phyloP scores from a whole-genome alignment of 2,329 filamentous ascomycete species.

The Penicillium sp. region DNA sequence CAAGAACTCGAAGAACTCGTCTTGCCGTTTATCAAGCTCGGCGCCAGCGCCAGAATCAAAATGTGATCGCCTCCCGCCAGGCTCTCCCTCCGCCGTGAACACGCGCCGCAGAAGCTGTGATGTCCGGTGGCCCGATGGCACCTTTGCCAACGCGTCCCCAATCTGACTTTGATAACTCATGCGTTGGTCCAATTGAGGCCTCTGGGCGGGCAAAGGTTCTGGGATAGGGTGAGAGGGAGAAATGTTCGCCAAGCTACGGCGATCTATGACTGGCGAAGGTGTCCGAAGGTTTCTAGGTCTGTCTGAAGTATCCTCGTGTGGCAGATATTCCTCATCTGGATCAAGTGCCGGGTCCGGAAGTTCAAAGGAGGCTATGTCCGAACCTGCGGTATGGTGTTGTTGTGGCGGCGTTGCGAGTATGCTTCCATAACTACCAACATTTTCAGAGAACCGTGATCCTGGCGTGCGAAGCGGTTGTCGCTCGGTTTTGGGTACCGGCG shows the following conservation, averaged over 20 bases:
- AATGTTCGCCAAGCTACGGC: constrained; percentile 7
- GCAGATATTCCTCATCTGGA: constrained; percentile 33
- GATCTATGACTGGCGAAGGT: constrained; percentile 28
- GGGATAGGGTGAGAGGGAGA: constrained; percentile 3
- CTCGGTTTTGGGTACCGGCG: constrained; percentile 41
- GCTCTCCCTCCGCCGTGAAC: constrained; percentile 42
- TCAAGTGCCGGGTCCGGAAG: constrained; percentile 63
- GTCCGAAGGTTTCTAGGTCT: constrained; percentile 23
- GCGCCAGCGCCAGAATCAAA: constrained; percentile 53
- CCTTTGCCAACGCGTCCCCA: constrained; percentile 25
- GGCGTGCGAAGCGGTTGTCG: constrained; percentile 38
- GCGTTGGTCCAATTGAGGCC: constrained; percentile 9
- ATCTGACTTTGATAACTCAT: constrained; percentile 15
- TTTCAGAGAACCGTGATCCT: constrained; percentile 36
- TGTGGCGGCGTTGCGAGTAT: constrained; percentile 58
- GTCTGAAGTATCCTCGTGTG: constrained; percentile 18
- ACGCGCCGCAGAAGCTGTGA: constrained; percentile 42
- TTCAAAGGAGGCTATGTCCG: constrained; percentile 53
- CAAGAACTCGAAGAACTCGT: constrained; percentile 84
- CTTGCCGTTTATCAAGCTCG: constrained; percentile 69
- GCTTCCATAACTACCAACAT: constrained; percentile 60
- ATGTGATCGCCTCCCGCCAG: constrained; percentile 50
- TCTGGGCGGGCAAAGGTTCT: constrained; percentile 7
- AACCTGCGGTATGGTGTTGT: constrained; percentile 22
- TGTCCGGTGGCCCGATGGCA: constrained; percentile 28